A percentile compares a stretch with the other conserved stretches of the same genome.
Evolutionary conservation across 208 protist species (phyloP).

Genomic region (Zelonia costaricensis): DNA sequence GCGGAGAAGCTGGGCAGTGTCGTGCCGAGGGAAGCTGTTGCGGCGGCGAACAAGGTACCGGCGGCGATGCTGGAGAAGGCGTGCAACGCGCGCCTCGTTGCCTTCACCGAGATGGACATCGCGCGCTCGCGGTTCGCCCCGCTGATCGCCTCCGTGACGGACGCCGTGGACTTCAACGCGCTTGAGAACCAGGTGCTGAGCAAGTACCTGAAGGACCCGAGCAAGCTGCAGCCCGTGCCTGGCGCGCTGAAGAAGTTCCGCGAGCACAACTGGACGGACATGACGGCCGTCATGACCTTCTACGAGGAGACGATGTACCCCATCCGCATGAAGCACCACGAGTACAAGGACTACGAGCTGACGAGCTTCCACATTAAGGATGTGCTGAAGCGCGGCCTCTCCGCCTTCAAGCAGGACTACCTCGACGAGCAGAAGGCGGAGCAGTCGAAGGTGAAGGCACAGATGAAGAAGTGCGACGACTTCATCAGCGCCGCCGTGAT

Average conservation of each 20-base stretch:
- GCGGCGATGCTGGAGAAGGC: constrained; percentile 44
- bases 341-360: constrained; percentile 67
- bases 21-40: constrained; percentile 50
- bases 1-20: constrained; percentile 49
- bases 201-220: constrained; percentile 24
- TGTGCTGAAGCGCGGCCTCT: constrained; percentile 84
- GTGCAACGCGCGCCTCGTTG: constrained; percentile 48
- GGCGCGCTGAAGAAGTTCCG: constrained; percentile 73
- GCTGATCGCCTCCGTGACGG: constrained; percentile 58
- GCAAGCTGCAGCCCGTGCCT: constrained; percentile 39
- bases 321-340: constrained; percentile 51
- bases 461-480: constrained; percentile 71
- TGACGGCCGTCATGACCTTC: constrained; percentile 54
- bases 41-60: constrained; percentile 55
- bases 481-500: constrained; percentile 53
- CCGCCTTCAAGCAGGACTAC: constrained; percentile 88
- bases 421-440: constrained; percentile 81
- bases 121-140: constrained; percentile 59
- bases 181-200: constrained; percentile 62
- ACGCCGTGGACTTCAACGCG: constrained; percentile 54
- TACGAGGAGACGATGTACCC: constrained; percentile 89
- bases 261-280: constrained; percentile 61
- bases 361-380: constrained; percentile 88
- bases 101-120: constrained; percentile 73
- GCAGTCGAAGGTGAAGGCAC: constrained; percentile 58